These are phyloP conservation scores for Kwoniella dejecticola DNA, from an alignment of 768 basidiomycete genomes.

Conservation along the genomic window DNA sequence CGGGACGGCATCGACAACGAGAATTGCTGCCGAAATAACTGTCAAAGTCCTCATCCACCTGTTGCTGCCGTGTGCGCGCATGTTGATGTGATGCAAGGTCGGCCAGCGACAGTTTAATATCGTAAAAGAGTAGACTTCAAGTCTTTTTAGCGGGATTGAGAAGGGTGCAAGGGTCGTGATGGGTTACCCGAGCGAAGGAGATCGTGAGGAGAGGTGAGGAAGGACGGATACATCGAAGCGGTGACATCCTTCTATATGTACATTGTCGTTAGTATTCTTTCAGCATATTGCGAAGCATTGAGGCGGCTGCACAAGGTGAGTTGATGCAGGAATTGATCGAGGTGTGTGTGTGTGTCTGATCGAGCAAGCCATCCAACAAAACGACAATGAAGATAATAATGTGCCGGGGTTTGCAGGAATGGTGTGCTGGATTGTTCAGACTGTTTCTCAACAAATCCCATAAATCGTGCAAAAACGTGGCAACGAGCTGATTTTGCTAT, in stretches of 20 bases:
- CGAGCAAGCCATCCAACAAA: too few species aligned
- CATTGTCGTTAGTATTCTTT: background rate
- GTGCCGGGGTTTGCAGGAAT: conserved; percentile 3
- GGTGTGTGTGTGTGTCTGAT: background rate
- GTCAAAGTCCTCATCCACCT: conserved; percentile 8
- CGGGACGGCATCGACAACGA: conserved; percentile 6
- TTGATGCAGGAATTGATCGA: conserved; percentile 1
- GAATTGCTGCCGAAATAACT: conserved; percentile 2
- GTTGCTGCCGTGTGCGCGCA: conserved; percentile 1
- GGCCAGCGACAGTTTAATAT: conserved; percentile 16
- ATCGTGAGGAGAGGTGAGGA: conserved; percentile 15
- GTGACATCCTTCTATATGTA: background rate
- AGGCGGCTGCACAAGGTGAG: background rate
- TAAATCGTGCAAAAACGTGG: too few species aligned
- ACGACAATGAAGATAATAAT: too few species aligned
- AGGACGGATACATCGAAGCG: background rate
- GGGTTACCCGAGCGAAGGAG: background rate
- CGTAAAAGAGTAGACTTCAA: background rate
- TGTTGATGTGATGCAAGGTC: conserved; percentile 1
- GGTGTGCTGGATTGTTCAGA: background rate
- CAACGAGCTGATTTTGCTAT: too few species aligned
- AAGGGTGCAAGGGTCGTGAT: background rate
- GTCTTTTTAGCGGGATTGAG: conserved; percentile 2
- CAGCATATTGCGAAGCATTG: too few species aligned
- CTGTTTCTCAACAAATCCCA: background rate